Evolutionary conservation across 805 yeast genomes (phyloP), one percentile per base, ranked within the genome.

Genomic region (Wickerhamiella kazuoi): DNA sequence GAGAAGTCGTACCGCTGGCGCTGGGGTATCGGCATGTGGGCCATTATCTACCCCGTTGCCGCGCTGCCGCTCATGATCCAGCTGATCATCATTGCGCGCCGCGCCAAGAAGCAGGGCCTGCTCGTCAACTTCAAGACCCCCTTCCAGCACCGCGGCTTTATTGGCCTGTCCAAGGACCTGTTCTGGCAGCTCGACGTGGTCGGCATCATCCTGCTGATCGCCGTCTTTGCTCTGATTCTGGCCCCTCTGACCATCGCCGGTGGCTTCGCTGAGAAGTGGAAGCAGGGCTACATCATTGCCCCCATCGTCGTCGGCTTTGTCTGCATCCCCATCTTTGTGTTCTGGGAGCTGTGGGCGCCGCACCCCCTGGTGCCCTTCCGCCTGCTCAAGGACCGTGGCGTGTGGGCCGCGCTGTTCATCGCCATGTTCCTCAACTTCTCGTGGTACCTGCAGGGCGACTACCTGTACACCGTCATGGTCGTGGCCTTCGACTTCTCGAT

Each of bases 11-110:
- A 40, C 13, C 52, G 64, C 26, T 76, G 82, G 76, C 64, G 73
- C 11, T 79, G 86, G 86, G 77, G 76, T 50, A 71, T 77, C 48
- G 84, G 77, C 30, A 77, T 79, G 70, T 79, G 79, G 79, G 83
- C 84, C 1, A 74, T 76, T 48, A 76, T 79, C 46, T 70, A 74
- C 65, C 86, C 86, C 28, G 59, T 76, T 30, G 52, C 73, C 4
- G 62, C 76, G 46, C 38, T 79, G n/a, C 87, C 86, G 17, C 55
- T 79, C 38, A 46, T 76, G 6, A 45, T 47, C 4, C 67, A 76
- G 50, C 59, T 74, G 49, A 15, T 64, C 3, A 76, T 75, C 54
- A 74, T 76, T 79, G 55, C 67, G 46, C 59, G 57, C 46, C 52
- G 56, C 41, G 84, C 81, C 13, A 50, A 64, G 14, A 67, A 61